Base-by-base conservation (phyloP, 441 rosid genomes). In the Syzygium syzygioides region DNA sequence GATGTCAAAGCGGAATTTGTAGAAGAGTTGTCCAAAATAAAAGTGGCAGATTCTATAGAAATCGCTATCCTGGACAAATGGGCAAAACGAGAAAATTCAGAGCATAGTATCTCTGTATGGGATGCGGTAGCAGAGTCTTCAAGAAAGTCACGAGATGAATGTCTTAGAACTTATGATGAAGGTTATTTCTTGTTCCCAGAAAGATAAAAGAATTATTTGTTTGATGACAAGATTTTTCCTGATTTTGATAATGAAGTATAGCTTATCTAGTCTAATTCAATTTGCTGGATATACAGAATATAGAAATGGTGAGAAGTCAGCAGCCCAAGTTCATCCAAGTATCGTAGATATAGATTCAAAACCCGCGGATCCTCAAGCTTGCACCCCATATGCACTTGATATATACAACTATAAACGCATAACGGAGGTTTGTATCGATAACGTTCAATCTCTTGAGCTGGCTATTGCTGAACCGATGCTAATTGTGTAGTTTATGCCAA, bases 311-410 rank as follows among this genome's bases (percentile, higher is more conserved):
- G 85, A 87, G 89, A 86, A 89, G 91, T 45, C 87, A 85, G 94
- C 88, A 91, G 88, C 86, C 80, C 90, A 92, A 85, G 91, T 86
- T 88, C 85, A 88, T 88, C 87, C 83, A 28, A 92, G 91, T 88
- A 88, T 98, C 41, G 92, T 93, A 86, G 95, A 98, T 91, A 97
- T 98, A 87, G 98, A 97, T 93, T 93, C 95, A 87, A 92, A 95
- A 88, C 26, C 89, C 15, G 89, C 93, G 89, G 98, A 95, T 95
- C 96, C 98, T 88, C 97, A 90, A 89, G 88, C 89, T 56, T 97
- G 99, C 95, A 92, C 96, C 89, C 86, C 92, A 87, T 98, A 97
- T 92, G 98, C 95, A 90, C 90, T 94, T 89, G 98, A 97, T 53
- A 96, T 98, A 92, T 95, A 93, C 87, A 91, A 92, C 56, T 92